A percentile compares a stretch with the other conserved stretches of the same genome.
Evolutionary conservation across 495 filamentous ascomycete species (phyloP).

Genomic region (Margaritispora aquatica): DNA sequence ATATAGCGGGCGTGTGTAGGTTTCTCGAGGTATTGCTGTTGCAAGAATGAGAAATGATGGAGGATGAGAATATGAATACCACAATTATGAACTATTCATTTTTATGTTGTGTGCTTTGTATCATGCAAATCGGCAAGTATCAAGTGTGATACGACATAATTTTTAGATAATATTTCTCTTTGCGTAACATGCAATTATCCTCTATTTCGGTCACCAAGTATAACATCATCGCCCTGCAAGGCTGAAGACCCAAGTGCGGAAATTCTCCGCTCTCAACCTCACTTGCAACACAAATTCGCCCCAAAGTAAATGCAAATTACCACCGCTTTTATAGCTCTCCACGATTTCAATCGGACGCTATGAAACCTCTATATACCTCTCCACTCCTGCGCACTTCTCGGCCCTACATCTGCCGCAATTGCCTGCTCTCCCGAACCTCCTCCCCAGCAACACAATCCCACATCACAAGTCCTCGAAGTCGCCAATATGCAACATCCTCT

Average conservation of each 20-base stretch:
- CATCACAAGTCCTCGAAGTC: neutral
- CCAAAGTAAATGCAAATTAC: neutral
- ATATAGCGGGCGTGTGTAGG: neutral
- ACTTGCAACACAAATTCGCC: constrained; percentile 5
- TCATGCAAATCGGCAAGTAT: neutral
- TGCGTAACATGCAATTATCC: no score
- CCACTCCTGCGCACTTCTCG: neutral
- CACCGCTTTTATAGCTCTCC: no score
- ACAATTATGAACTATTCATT: neutral
- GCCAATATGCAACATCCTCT: neutral
- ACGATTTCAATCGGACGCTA: no score
- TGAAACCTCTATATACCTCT: constrained; percentile 11
- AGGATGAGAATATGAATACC: neutral
- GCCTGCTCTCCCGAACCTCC: neutral
- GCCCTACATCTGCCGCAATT: constrained; percentile 14
- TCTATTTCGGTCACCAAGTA: neutral
- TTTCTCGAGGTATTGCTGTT: neutral
- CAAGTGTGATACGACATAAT: no score
- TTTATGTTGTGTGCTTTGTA: neutral
- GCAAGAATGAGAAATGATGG: neutral
- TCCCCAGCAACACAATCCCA: no score
- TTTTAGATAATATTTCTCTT: no score
- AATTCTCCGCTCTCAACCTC: neutral
- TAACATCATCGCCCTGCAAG: constrained; percentile 1
- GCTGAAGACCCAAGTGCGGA: constrained; percentile 12